phyloP scores from a whole-genome alignment of 371 early-diverging fungal genomes.

The Polyrhizophydium stewartii region DNA sequence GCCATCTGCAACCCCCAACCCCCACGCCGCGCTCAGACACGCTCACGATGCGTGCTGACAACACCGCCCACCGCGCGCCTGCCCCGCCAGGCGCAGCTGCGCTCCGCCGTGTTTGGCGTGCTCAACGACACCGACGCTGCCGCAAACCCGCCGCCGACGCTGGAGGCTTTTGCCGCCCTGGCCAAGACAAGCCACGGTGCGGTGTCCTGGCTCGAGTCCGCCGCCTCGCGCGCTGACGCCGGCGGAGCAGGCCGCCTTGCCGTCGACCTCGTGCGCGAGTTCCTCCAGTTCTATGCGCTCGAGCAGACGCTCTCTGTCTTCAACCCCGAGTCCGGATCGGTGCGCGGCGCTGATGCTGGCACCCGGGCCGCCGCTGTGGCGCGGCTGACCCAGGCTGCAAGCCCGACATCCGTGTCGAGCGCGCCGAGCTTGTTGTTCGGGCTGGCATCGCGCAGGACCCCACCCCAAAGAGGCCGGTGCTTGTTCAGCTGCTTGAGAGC shows the following conservation, averaged over 20 bases:
- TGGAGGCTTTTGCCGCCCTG: too few species aligned
- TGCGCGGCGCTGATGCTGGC: background rate
- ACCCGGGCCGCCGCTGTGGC: too few species aligned
- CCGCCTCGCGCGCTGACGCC: too few species aligned
- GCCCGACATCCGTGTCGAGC: too few species aligned
- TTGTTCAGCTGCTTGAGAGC: too few species aligned
- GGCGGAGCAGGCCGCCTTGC: constrained; percentile 4
- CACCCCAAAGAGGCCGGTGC: too few species aligned
- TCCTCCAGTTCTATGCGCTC: constrained; percentile 11
- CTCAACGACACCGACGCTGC: background rate
- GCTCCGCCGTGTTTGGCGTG: constrained; percentile 15
- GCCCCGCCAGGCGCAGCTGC: constrained; percentile 16
- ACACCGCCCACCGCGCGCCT: background rate
- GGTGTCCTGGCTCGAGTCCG: too few species aligned
- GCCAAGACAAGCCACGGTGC: too few species aligned
- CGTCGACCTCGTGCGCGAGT: constrained; percentile 14
- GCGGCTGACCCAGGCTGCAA: too few species aligned
- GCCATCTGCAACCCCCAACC: background rate
- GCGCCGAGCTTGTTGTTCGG: background rate
- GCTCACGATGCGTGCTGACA: background rate
- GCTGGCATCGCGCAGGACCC: too few species aligned
- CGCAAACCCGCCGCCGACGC: too few species aligned
- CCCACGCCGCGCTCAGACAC: constrained; percentile 2
- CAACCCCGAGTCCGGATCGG: constrained; percentile 21
- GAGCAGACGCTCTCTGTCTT: constrained; percentile 22